Conservation (phyloP, 2,329 filamentous ascomycete genomes). For the Aspergillus sp. region DNA sequence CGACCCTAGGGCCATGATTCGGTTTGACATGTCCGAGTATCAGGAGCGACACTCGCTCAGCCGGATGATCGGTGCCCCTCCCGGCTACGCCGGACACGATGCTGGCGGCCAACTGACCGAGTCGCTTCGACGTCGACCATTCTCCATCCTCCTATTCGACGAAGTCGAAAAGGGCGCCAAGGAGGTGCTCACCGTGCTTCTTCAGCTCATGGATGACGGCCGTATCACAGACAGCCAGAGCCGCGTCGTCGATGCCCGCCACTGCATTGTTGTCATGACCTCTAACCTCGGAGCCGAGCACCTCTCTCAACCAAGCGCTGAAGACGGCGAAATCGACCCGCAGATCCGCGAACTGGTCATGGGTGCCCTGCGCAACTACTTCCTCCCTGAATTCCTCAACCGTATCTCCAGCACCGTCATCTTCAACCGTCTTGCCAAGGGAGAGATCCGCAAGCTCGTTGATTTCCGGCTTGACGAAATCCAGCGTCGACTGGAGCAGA, state of each 20-base stretch:
- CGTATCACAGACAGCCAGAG: slow-evolving; percentile 98
- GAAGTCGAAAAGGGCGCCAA: slow-evolving; percentile 99
- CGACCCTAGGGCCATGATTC: slow-evolving; percentile 94
- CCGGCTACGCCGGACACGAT: slow-evolving; percentile 95
- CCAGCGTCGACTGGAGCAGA: slow-evolving; percentile 82
- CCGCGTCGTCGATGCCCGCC: slow-evolving; percentile 88
- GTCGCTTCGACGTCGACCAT: slow-evolving; percentile 86
- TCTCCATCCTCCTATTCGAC: slow-evolving; percentile 96
- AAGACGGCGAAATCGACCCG: slow-evolving; percentile 81
- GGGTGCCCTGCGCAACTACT: slow-evolving; percentile 88
- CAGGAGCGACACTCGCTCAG: slow-evolving; percentile 95
- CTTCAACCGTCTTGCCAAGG: slow-evolving; percentile 91
- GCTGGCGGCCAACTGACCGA: slow-evolving; percentile 95
- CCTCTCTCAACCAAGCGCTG: slow-evolving; percentile 73
- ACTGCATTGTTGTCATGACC: slow-evolving; percentile 99
- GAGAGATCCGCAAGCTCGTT: slow-evolving; percentile 92
- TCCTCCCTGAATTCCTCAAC: slow-evolving; percentile 98
- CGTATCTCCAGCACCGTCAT: slow-evolving; percentile 95
- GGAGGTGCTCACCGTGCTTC: slow-evolving; percentile 90
- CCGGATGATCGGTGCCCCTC: slow-evolving; percentile 96
- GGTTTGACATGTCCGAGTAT: slow-evolving; percentile 99
- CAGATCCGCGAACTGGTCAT: slow-evolving; percentile 87
- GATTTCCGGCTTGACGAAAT: slow-evolving; percentile 86
- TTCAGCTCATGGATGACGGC: slow-evolving; percentile 98
- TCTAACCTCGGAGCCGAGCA: slow-evolving; percentile 95